Percentiles rank a stretch among this genome's conserved stretches.
phyloP scores from a whole-genome alignment of 306 rosid genomes.

The Vicia faba region DNA sequence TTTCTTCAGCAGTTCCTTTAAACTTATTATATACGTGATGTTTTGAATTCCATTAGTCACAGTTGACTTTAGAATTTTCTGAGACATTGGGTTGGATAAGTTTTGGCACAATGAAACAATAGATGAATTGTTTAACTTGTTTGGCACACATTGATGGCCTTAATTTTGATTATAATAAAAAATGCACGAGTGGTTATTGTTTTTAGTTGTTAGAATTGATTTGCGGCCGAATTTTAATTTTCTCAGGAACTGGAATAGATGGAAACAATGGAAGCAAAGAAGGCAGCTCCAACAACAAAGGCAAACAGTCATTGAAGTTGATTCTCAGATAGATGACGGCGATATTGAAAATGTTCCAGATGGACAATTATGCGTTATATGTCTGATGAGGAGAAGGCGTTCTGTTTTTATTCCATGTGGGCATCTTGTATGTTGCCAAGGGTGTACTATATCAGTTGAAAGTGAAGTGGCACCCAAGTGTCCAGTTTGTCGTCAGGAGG shows the following conservation, averaged over 20 bases:
- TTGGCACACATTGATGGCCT: not conserved
- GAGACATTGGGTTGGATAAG: slow-evolving; percentile 14
- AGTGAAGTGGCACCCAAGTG: slow-evolving; percentile 72
- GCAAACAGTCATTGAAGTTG: slow-evolving; percentile 38
- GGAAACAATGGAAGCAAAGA: slow-evolving; percentile 69
- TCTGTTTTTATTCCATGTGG: slow-evolving; percentile 89
- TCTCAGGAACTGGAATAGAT: slow-evolving; percentile 86
- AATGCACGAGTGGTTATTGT: not conserved
- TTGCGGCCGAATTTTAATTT: slow-evolving; percentile 18
- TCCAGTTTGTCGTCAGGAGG: slow-evolving; percentile 86
- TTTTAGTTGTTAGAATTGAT: slow-evolving; percentile 29
- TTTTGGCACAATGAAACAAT: slow-evolving; percentile 8
- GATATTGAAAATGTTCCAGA: slow-evolving; percentile 67
- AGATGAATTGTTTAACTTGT: not conserved
- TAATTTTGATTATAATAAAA: slow-evolving; percentile 11
- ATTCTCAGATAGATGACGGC: slow-evolving; percentile 56
- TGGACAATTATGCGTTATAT: slow-evolving; percentile 79
- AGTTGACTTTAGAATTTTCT: slow-evolving; percentile 13
- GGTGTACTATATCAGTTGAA: slow-evolving; percentile 70
- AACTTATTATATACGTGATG: not conserved
- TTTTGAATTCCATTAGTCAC: slow-evolving; percentile 12
- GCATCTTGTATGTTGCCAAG: slow-evolving; percentile 84
- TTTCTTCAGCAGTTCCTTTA: slow-evolving; percentile 12
- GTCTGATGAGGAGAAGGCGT: slow-evolving; percentile 83
- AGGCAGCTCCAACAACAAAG: slow-evolving; percentile 56